Base-by-base conservation (phyloP, 257 asterid genomes). In the Plectranthus barbatus region DNA sequence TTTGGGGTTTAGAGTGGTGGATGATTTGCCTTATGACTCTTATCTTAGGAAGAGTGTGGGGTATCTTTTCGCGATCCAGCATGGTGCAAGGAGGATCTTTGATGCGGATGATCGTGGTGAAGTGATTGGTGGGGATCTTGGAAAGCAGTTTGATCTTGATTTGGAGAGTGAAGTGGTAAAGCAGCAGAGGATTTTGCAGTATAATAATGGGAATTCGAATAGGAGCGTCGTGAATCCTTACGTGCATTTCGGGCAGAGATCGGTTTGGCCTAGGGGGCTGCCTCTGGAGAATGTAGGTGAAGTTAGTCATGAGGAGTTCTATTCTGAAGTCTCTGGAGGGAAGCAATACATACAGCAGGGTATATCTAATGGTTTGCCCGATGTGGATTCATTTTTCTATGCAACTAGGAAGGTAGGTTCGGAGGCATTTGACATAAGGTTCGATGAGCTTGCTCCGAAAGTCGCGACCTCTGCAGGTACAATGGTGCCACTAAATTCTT, bases 191-290 rank as follows among this genome's bases (percentile, higher is more conserved):
- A 79, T 86, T 53, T 74, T 86, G 70, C 90, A 83, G 71, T 86
- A 83, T 60, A 77, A 68, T 69, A 76, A 72, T 59, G 83, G 74
- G 76, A 76, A 64, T 77, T 76, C 75, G 12, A 86, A 83, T 72
- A 72, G 94, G 75, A 83, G 78, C 14, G 79, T 86, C 47, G 88
- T 86, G 66, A 86, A 86, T 42, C 94, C 94, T 3, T 86, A 81
- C 66, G 77, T 83, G 29, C 94, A 86, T 79, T 86, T 86, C 19
- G 94, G 94, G 52, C 94, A 86, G 64, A 67, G 90, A 63, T 86
- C 94, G 0, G 88, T 86, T 72, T 86, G 94, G 94, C 94, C 94
- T 0, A 79, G 94, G 59, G 94, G 94, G 34, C 71, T 86, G 73
- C 94, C 94, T 3, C 76, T 86, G 78, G 87, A 86, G 69, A 86